phyloP scores from a whole-genome alignment of 2,329 filamentous ascomycete species.

The Raffaelea albimanens region DNA sequence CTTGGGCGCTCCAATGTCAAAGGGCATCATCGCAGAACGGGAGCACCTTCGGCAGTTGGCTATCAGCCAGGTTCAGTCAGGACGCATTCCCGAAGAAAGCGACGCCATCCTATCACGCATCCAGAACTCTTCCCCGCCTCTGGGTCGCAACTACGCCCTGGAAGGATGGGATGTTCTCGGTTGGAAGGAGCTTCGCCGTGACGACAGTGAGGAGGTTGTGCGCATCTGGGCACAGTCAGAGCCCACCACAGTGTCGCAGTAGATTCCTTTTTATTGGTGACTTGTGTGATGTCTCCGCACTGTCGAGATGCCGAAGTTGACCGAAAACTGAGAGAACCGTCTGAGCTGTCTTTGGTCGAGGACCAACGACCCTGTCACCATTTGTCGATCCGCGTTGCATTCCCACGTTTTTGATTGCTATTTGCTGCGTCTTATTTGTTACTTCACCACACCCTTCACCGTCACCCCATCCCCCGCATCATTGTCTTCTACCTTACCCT shows the following conservation, averaged over 20 bases:
- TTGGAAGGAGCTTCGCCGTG: conserved; percentile 10
- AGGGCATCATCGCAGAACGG: conserved; percentile 43
- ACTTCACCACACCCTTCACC: no score
- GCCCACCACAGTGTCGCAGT: not conserved
- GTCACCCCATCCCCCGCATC: no score
- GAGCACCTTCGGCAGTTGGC: conserved; percentile 43
- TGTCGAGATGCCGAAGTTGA: not conserved
- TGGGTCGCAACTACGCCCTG: conserved; percentile 2
- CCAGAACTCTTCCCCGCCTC: conserved; percentile 2
- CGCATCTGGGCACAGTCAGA: conserved; percentile 7
- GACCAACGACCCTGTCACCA: no score
- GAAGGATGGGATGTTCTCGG: conserved; percentile 14
- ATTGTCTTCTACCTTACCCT: not conserved
- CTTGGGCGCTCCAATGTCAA: conserved; percentile 29
- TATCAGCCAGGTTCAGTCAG: conserved; percentile 21
- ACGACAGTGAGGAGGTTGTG: conserved; percentile 1
- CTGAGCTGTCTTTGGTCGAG: not conserved
- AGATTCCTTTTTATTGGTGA: not conserved
- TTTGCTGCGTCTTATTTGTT: not conserved
- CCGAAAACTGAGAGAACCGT: not conserved
- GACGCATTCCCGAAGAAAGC: conserved; percentile 2
- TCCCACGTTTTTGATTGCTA: no score
- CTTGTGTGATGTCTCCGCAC: not conserved
- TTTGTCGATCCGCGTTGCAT: no score
- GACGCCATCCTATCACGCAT: conserved; percentile 9